These are phyloP conservation scores for Ceratobasidium papillatum DNA, from an alignment of 1,284 basidiomycete species.

Conservation along the genomic window DNA sequence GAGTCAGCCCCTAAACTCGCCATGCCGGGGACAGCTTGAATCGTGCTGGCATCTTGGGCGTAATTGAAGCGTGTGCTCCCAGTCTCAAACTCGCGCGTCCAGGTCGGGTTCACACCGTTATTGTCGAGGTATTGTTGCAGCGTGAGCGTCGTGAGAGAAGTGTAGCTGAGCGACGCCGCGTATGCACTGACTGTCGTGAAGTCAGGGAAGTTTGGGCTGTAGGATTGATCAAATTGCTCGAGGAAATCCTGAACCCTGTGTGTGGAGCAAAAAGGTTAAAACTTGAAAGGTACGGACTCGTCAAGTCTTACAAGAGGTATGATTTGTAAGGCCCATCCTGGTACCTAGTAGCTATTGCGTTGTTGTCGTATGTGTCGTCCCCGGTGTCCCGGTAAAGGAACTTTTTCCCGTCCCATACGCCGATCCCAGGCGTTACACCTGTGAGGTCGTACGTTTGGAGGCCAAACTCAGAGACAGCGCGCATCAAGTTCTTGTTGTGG, in stretches of 20 bases:
- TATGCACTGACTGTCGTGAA: slow-evolving; percentile 62
- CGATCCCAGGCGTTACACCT: slow-evolving; percentile 63
- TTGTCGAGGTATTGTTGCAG: slow-evolving; percentile 68
- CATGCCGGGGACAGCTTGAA: slow-evolving; percentile 83
- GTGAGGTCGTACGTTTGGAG: slow-evolving; percentile 66
- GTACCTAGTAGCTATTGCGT: slow-evolving; percentile 14
- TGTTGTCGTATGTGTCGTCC: slow-evolving; percentile 12
- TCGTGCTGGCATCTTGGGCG: slow-evolving; percentile 74
- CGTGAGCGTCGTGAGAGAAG: slow-evolving; percentile 61
- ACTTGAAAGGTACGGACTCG: too few species aligned
- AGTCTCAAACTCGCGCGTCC: slow-evolving; percentile 82
- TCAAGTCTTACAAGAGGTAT: slow-evolving; percentile 61
- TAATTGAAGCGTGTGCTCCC: slow-evolving; percentile 90
- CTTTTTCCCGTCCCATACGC: slow-evolving; percentile 85
- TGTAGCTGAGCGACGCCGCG: slow-evolving; percentile 63
- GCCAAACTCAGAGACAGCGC: slow-evolving; percentile 82
- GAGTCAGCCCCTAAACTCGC: slow-evolving; percentile 77
- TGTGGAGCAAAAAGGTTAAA: slow-evolving; percentile 59
- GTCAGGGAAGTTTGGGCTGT: background rate
- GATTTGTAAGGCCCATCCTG: background rate
- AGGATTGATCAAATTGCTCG: background rate
- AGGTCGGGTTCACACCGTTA: slow-evolving; percentile 66
- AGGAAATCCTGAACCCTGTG: slow-evolving; percentile 63
- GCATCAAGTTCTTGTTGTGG: slow-evolving; percentile 83
- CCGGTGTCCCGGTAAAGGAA: slow-evolving; percentile 56